Base-by-base conservation (phyloP, 2,329 filamentous ascomycete genomes). In the Monilinia fructicola region DNA sequence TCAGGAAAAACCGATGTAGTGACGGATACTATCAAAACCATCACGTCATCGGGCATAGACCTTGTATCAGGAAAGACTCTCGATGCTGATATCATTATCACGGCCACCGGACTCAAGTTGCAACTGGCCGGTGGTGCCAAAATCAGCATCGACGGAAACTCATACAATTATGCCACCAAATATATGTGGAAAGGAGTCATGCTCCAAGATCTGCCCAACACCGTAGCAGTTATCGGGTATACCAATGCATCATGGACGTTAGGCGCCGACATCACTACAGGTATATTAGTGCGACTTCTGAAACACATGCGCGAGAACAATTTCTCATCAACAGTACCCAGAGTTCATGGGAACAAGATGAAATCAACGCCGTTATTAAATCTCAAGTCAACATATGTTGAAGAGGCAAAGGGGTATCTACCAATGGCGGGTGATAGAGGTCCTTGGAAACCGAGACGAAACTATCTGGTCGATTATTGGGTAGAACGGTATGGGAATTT, bases 241-340 rank as follows among this genome's bases (percentile, higher is more conserved):
- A 84, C 85, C 26, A 85, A 88, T 56, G 83, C 84, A 0, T 84
- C 84, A 0, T 92, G 88, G 88, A 91, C 89, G 0, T 82, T 89
- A 0, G 88, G 88, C 3, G 84, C 85, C 0, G 87, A 89, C 62
- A 62, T 68, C 2, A 73, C 74, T 14, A 72, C 74, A 1, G 40
- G 56, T 18, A 58, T 73, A 4, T 61, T 75, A 2, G 74, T 73
- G 38, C 68, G 73, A n/a, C 48, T 77, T 3, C 31, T 76, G 23
- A 77, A 76, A 55, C 63, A 73, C 14, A 73, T 77, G 72, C 68
- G 72, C 10, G 58, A 58, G 6, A 67, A 69, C 6, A 53, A 67
- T 2, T 21, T 71, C 28, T 31, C 59, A 2, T 70, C 66, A 35
- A 71, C 69, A 0, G 66, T 69, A 3, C 73, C 74, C 1, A 65